Evolutionary conservation across 345 rosid genomes (phyloP), one percentile per base, ranked within the genome.

Genomic region (Schrenkiella parvula): DNA sequence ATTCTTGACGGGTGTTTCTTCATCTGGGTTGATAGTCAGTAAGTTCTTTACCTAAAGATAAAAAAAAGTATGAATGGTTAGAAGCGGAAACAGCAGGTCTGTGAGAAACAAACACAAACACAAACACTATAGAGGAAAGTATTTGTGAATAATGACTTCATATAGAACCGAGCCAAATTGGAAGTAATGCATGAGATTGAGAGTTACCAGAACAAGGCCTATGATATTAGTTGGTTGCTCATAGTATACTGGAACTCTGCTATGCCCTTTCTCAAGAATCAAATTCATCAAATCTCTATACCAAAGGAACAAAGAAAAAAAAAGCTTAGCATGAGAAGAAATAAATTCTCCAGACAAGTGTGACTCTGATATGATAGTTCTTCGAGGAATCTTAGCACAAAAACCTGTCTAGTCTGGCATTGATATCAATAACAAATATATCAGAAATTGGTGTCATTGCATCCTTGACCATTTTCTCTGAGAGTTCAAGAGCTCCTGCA

Each of bases 401-500:
- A 22, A 46, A 95, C 99, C 86, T 88, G 80, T 88, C 93, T 26
- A 95, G 90, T 76, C 78, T 89, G 73, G 88, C 87, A 74, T 89
- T 89, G 52, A 95, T 88, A 74, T 91, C 96, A 68, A 95, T 80
- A 2, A 87, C 84, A 84, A 95, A 95, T 12, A 87, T 89, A 64
- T 87, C 98, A 10, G 80, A 64, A 52, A 95, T 82, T 31, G 92
- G 96, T 55, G 98, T 89, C 99, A 95, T 95, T 69, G 98, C 97
- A 83, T 89, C 84, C 46, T 85, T 74, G 61, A 90, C 98, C 51
- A 89, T 86, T 80, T 95, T 91, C 83, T 87, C 97, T 4, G 83
- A 56, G 31, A 95, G 96, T 77, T 87, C 96, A 68, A 95, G 99
- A 58, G 99, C 99, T 79, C 99, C 99, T 25, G 97, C 98, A 73